A percentile compares a stretch with the other conserved stretches of the same genome.
Evolutionary conservation across 2,329 filamentous ascomycete species (phyloP).

Genomic region (Septoria linicola): DNA sequence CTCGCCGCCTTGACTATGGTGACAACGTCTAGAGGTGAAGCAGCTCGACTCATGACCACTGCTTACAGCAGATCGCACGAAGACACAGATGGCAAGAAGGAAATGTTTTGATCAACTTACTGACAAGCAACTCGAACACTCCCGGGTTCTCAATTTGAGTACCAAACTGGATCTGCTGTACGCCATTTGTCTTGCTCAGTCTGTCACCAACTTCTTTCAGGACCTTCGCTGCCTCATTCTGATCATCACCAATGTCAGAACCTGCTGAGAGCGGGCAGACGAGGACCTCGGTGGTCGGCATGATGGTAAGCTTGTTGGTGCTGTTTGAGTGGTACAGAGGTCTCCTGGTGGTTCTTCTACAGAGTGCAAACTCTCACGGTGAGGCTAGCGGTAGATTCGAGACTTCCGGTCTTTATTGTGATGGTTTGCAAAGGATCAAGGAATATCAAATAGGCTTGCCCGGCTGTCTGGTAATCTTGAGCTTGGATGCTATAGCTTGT

Average conservation of each 20-base stretch:
- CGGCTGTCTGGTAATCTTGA: not conserved
- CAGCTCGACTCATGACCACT: too few species aligned
- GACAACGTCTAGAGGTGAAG: too few species aligned
- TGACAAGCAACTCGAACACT: constrained; percentile 41
- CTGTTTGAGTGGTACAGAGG: not conserved
- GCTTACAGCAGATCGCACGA: too few species aligned
- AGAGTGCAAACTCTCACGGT: not conserved
- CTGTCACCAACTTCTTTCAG: constrained; percentile 39
- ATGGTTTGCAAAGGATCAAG: not conserved
- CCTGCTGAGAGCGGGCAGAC: constrained; percentile 41
- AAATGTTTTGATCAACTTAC: too few species aligned
- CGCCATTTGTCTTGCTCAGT: constrained; percentile 41
- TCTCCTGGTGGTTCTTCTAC: not conserved
- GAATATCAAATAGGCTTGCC: not conserved
- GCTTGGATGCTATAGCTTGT: too few species aligned
- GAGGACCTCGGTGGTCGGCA: constrained; percentile 43
- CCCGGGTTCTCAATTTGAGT: constrained; percentile 42
- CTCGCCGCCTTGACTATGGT: too few species aligned
- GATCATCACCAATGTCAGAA: constrained; percentile 36
- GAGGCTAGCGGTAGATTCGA: not conserved
- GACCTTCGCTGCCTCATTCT: constrained; percentile 33
- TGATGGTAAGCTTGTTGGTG: constrained; percentile 12
- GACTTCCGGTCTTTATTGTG: not conserved
- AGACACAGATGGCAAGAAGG: too few species aligned
- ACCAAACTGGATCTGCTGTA: constrained; percentile 40